Conservation (phyloP, 2,329 filamentous ascomycete species). For the Colletotrichum sp. region DNA sequence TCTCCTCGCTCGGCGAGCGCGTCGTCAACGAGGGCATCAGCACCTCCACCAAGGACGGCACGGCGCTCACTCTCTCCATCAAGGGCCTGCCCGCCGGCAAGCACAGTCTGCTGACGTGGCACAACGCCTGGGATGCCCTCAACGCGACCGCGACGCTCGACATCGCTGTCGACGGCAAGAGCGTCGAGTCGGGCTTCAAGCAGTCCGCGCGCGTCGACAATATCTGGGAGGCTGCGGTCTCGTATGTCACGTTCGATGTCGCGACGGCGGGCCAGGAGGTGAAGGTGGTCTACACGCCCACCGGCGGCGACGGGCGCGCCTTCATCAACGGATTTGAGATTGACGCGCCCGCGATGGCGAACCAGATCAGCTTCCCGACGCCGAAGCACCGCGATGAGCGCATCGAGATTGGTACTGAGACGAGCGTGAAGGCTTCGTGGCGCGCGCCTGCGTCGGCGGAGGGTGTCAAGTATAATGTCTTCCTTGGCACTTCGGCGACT, state of each 20-base stretch:
- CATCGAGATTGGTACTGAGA: conserved; percentile 22
- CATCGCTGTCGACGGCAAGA: conserved; percentile 29
- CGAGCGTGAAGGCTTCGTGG: conserved; percentile 26
- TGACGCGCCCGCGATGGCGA: conserved; percentile 26
- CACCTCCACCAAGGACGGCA: conserved; percentile 25
- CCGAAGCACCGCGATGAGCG: conserved; percentile 34
- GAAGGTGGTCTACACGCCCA: conserved; percentile 28
- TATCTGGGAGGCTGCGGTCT: conserved; percentile 33
- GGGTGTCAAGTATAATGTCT: conserved; percentile 29
- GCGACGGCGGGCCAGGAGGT: conserved; percentile 24
- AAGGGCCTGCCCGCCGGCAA: conserved; percentile 30
- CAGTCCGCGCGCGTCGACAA: conserved; percentile 34
- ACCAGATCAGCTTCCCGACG: conserved; percentile 30
- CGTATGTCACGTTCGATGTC: conserved; percentile 30
- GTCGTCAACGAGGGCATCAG: conserved; percentile 32
- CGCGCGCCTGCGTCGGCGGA: conserved; percentile 21
- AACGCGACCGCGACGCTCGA: conserved; percentile 24
- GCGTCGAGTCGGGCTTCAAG: neutral
- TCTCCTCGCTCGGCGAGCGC: conserved; percentile 32
- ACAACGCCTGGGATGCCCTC: conserved; percentile 34
- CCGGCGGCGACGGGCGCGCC: conserved; percentile 23
- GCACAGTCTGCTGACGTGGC: conserved; percentile 32
- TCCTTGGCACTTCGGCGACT: conserved; percentile 25
- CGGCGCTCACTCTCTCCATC: conserved; percentile 29
- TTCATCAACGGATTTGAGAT: conserved; percentile 37